Evolutionary conservation across 1,284 basidiomycete genomes (phyloP).

Genomic region (Gomphus sp.): DNA sequence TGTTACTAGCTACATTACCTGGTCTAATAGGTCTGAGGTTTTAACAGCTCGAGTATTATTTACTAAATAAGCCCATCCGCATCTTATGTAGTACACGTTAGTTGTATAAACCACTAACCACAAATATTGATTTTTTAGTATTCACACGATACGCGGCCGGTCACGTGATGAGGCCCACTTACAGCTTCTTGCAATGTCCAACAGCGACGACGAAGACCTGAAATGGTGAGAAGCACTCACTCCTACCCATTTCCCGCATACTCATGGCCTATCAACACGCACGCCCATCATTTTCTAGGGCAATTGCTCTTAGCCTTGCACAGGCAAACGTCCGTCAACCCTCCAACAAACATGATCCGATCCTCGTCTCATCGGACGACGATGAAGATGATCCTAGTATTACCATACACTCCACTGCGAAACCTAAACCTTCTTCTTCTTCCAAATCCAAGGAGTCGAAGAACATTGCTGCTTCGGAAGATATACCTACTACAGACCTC

Average conservation of each 20-base stretch:
- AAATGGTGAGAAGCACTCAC: conserved; percentile 1
- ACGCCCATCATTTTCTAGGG: not conserved
- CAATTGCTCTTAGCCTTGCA: conserved; percentile 4
- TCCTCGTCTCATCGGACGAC: conserved; percentile 10
- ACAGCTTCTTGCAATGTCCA: not conserved
- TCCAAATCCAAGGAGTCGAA: not conserved
- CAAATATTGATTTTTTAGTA: too few relatives aligned
- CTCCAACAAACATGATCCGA: conserved; percentile 1
- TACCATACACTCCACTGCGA: not conserved
- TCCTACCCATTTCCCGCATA: not conserved
- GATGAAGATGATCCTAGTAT: not conserved
- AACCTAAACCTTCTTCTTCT: not conserved
- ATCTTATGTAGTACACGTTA: too few relatives aligned
- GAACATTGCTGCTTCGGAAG: not conserved
- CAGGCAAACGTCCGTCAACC: not conserved
- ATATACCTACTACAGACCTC: not conserved
- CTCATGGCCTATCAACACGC: not conserved
- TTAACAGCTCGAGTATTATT: too few relatives aligned
- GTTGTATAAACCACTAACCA: too few relatives aligned
- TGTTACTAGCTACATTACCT: too few relatives aligned
- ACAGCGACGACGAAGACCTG: conserved; percentile 11
- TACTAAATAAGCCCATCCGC: too few relatives aligned
- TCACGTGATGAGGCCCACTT: not conserved
- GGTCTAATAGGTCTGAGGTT: too few relatives aligned
- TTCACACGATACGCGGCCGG: not conserved